Base-by-base conservation (phyloP, 768 basidiomycete species). In the Tricholoma matsutake region DNA sequence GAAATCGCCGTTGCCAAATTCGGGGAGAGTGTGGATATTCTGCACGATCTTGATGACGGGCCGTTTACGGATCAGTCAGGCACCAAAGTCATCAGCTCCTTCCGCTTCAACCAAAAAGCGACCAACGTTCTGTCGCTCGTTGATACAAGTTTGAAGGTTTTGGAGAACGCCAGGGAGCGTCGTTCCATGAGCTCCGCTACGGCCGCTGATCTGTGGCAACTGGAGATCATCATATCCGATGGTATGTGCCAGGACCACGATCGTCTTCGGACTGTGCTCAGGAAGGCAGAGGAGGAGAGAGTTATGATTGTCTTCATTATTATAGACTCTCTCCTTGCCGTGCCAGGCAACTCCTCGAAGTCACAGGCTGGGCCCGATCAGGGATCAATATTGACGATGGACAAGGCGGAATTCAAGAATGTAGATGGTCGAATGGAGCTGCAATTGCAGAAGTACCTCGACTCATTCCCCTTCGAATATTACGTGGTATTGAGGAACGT, bases 221-320 rank as follows among this genome's bases (percentile, higher is more conserved):
- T 99, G 57, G 86, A 98, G 73, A 92, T 98, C 76, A 97, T 99
- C 80, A 94, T 99, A 62, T 98, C 95, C 14, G 97, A 99, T 68
- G 97, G 97, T n/a, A 91, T 98, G 65, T 98, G 96, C 71, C 94
- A 98, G 72, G 92, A 97, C 69, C 96, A 98, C 73, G 91, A 95
- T 43, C 81, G 83, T 65, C 80, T 99, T 54, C 86, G 90, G 37
- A 86, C 86, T 2, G 74, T 92, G 29, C 79, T 99, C 18, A 81
- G 97, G 35, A 86, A 84, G 65, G 97, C 96, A 4, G 86, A 89
- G 65, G 96, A 92, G 67, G 92, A 94, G 72, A 82, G 89, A 29
- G 88, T 98, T 67, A 89, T 98, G 90, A 84, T 99, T 56, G 96
- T 98, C 57, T 99, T 99, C 80, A 85, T 99, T 73, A 85, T 98